phyloP scores from a whole-genome alignment of 2,329 filamentous ascomycete species.

The Fusarium sp. region DNA sequence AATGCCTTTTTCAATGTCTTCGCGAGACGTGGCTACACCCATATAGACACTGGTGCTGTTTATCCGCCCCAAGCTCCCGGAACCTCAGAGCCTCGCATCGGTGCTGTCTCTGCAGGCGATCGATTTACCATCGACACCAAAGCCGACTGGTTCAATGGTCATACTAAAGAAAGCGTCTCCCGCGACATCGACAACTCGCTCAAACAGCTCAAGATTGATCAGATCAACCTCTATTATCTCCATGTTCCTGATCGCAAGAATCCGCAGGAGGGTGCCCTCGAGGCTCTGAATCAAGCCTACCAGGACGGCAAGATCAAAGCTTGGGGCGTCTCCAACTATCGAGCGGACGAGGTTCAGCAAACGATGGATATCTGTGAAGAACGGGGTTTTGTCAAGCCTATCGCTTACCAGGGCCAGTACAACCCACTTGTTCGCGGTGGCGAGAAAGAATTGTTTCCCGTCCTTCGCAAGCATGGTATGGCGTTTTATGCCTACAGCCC shows the following conservation, averaged over 20 bases:
- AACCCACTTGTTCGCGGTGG: constrained; percentile 58
- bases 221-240: constrained; percentile 42
- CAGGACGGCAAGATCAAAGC: constrained; percentile 59
- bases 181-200: constrained; percentile 52
- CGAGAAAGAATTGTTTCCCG: constrained; percentile 59
- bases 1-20: constrained; percentile 36
- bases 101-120: constrained; percentile 45
- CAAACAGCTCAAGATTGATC: constrained; percentile 43
- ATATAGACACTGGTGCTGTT: constrained; percentile 52
- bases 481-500: constrained; percentile 59
- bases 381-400: constrained; percentile 57
- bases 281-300: constrained; percentile 58
- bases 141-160: constrained; percentile 48
- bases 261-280: constrained; percentile 56
- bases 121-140: constrained; percentile 56
- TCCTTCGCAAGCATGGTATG: constrained; percentile 58
- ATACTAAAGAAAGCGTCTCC: constrained; percentile 48
- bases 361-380: constrained; percentile 59
- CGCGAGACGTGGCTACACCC: constrained; percentile 45
- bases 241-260: constrained; percentile 56
- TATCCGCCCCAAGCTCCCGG: constrained; percentile 50
- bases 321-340: constrained; percentile 63
- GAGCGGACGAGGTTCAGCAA: constrained; percentile 58
- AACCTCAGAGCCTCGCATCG: constrained; percentile 52
- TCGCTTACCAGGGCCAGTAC: constrained; percentile 63